Conservation (phyloP, 805 yeast genomes). For the Starmerella scarabaei region DNA sequence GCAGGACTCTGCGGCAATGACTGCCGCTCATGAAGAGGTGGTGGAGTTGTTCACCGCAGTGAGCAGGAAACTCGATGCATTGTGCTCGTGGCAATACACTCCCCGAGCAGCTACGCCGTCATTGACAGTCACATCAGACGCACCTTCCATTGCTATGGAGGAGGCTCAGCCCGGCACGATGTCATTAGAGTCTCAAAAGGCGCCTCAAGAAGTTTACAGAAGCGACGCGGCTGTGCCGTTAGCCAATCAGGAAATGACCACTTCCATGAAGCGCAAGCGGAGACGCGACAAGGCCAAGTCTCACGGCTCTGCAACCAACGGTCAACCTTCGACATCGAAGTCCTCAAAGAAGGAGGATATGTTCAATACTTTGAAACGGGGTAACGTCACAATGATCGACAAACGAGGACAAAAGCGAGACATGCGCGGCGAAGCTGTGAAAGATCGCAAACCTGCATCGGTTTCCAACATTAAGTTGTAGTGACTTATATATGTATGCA, state of each 20-base stretch:
- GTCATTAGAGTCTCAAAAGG: conserved; percentile 60
- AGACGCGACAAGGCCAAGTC: conserved; percentile 63
- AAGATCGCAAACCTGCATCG: conserved; percentile 26
- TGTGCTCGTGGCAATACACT: conserved; percentile 86
- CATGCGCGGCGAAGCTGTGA: conserved; percentile 52
- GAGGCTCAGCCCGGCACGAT: conserved; percentile 88
- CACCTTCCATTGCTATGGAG: conserved; percentile 79
- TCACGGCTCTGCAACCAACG: conserved; percentile 22
- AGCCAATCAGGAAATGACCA: conserved; percentile 17
- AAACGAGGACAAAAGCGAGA: conserved; percentile 64
- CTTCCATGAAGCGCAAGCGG: conserved; percentile 43
- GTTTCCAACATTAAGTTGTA: conserved; percentile 26
- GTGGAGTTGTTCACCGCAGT: conserved; percentile 48
- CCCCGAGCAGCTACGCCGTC: conserved; percentile 80
- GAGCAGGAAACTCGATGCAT: conserved; percentile 65
- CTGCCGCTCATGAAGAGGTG: conserved; percentile 68
- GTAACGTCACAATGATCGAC: conserved; percentile 67
- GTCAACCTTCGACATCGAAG: conserved; percentile 26
- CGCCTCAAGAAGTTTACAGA: conserved; percentile 87
- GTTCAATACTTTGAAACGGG: conserved; percentile 59
- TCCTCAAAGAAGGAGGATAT: conserved; percentile 34
- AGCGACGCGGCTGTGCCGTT: conserved; percentile 21
- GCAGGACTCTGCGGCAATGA: conserved; percentile 49
- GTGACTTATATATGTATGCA: not conserved
- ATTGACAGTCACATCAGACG: conserved; percentile 68